Evolutionary conservation across 306 rosid genomes (phyloP).

Genomic region (Inga oerstediana): DNA sequence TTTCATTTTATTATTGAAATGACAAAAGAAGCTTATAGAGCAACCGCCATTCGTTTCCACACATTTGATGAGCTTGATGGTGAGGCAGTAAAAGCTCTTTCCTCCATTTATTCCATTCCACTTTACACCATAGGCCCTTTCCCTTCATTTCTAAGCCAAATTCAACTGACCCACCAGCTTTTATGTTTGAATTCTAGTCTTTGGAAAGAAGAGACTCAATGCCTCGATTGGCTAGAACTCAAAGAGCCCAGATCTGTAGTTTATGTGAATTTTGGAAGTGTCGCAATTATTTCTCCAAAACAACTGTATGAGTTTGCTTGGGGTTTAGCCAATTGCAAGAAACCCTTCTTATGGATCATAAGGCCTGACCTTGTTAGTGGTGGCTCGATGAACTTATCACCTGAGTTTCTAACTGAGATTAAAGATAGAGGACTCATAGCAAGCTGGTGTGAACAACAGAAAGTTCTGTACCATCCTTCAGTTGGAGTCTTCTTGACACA

Average conservation of each 20-base stretch:
- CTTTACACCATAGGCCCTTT: background rate
- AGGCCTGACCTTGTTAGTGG: no score
- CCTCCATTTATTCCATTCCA: background rate
- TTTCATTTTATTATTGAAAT: background rate
- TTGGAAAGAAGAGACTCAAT: slow-evolving; percentile 26
- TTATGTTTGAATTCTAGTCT: background rate
- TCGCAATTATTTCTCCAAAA: background rate
- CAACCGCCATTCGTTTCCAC: background rate
- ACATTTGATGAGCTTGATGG: background rate
- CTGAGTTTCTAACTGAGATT: no score
- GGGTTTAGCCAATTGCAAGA: no score
- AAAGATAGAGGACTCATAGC: no score
- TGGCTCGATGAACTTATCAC: no score
- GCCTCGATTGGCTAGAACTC: slow-evolving; percentile 25
- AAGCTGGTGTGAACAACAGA: no score
- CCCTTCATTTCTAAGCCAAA: background rate
- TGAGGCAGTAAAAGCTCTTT: background rate
- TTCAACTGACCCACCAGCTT: background rate
- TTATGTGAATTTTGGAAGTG: background rate
- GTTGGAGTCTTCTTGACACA: no score
- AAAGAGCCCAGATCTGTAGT: background rate
- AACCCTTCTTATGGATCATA: no score
- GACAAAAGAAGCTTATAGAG: background rate
- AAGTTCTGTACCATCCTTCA: no score
- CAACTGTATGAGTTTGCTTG: background rate